Evolutionary conservation across 805 yeast species (phyloP).

Genomic region (Tetrapisispora phaffii): DNA sequence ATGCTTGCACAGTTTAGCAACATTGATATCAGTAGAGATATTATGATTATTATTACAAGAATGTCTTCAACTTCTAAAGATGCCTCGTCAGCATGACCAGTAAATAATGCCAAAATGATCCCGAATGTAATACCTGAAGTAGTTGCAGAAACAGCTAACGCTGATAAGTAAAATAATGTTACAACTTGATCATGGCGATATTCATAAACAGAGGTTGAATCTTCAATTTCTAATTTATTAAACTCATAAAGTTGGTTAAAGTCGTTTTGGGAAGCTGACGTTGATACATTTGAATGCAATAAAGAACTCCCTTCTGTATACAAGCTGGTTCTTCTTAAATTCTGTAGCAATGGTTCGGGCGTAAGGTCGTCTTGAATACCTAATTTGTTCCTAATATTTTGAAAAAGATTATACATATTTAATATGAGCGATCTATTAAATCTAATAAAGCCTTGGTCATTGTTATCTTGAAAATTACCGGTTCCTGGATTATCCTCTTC

Average conservation of each 20-base stretch:
- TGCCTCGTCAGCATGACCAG: slow-evolving; percentile 12
- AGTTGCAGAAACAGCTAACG: slow-evolving; percentile 18
- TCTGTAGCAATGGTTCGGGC: slow-evolving; percentile 1
- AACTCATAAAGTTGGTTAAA: slow-evolving; percentile 12
- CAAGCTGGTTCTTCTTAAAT: neutral
- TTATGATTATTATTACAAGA: slow-evolving; percentile 13
- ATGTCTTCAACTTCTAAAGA: slow-evolving; percentile 15
- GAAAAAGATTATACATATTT: slow-evolving; percentile 14
- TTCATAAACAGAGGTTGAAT: slow-evolving; percentile 22
- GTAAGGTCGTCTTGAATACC: neutral
- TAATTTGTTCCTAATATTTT: slow-evolving; percentile 9
- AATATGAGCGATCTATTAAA: slow-evolving; percentile 19
- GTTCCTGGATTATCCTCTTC: neutral
- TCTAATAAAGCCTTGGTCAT: slow-evolving; percentile 19
- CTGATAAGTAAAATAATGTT: slow-evolving; percentile 21
- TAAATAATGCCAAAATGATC: slow-evolving; percentile 20
- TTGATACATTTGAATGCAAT: neutral
- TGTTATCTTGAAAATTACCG: neutral
- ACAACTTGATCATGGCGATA: slow-evolving; percentile 26
- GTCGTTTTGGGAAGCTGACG: slow-evolving; percentile 8
- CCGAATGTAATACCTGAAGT: slow-evolving; percentile 23
- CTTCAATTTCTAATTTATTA: slow-evolving; percentile 14
- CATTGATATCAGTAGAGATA: slow-evolving; percentile 19
- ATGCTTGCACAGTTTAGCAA: slow-evolving; percentile 17
- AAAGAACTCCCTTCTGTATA: slow-evolving; percentile 3